Evolutionary conservation across 2,329 filamentous ascomycete genomes (phyloP).

Genomic region (Stachybotrys chlorohalonatus): DNA sequence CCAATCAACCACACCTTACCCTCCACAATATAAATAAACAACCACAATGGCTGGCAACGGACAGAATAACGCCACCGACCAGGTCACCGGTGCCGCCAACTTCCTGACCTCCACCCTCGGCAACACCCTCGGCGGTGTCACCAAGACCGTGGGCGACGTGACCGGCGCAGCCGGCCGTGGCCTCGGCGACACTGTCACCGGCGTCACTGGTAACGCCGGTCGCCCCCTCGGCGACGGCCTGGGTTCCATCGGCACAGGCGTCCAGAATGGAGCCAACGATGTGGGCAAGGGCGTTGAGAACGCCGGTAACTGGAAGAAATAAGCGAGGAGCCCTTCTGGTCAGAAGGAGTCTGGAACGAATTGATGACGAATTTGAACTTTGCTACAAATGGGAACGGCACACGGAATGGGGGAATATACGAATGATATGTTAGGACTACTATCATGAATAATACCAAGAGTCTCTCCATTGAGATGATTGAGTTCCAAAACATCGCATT

Average conservation of each 20-base stretch:
- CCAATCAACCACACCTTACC: neutral
- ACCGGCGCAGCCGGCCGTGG: constrained; percentile 46
- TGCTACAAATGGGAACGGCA: no score
- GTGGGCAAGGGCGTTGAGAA: constrained; percentile 47
- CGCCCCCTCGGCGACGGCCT: constrained; percentile 47
- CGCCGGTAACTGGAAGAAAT: constrained; percentile 47
- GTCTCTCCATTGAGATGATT: no score
- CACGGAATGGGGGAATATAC: no score
- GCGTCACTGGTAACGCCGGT: constrained; percentile 43
- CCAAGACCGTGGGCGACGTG: constrained; percentile 29
- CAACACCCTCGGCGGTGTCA: constrained; percentile 30
- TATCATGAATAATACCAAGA: no score
- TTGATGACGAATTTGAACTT: no score
- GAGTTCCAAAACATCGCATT: no score
- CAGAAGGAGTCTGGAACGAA: no score
- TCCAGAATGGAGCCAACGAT: constrained; percentile 39
- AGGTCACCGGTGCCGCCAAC: constrained; percentile 24
- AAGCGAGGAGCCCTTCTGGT: neutral
- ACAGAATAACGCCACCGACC: constrained; percentile 16
- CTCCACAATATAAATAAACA: constrained; percentile 1
- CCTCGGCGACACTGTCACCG: constrained; percentile 45
- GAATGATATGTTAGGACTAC: no score
- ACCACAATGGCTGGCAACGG: constrained; percentile 10
- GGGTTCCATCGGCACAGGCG: constrained; percentile 40
- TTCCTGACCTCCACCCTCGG: constrained; percentile 30